Base-by-base conservation (phyloP, 2,329 filamentous ascomycete genomes). In the Beauveria varroae region DNA sequence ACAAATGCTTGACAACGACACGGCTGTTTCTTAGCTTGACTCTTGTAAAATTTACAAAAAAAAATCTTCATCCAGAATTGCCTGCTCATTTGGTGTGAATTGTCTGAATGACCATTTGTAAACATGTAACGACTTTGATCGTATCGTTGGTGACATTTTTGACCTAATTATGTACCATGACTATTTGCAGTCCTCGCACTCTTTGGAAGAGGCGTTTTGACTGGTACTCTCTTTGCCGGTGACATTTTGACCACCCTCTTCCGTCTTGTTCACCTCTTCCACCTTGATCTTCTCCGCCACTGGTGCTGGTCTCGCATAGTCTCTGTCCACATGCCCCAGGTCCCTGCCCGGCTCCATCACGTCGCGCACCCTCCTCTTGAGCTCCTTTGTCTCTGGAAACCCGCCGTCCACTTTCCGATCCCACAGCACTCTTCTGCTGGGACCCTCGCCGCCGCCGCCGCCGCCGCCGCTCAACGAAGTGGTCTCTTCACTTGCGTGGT, bases 371-470 rank as follows among this genome's bases (percentile, higher is more conserved):
- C 87, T 81, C 63, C 91, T 86, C 77, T 98, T 97, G 49, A 97
- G 81, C 67, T 93, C 87, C 75, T 97, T 96, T 2, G 90, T 92
- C 76, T 97, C 92, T 63, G 93, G 95, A 74, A 99, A 99, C 0
- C 95, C 93, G 34, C 90, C 90, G 70, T 97, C 88, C 3, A 75
- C 71, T 72, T 92, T 96, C 64, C 95, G 84, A 78, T 98, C 91
- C 95, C 95, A 99, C 37, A 98, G 78, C 3, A 88, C 70, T 34
- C 80, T 83, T 2, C 75, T 71, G 16, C 72, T 65, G 6, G 51
- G 1, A 28, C 3, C 28, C 16, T 26, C 16, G 26, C n/a, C n/a
- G 30, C 50, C 37, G 26, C 57, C 52, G 20, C 57, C 51, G n/a
- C n/a, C 16, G 26, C n/a, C n/a, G 30, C 24, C 37, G 37, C 26